These are phyloP conservation scores for Coemansia sp. DNA, from an alignment of 192 early-diverging fungal species.

Conservation along the genomic window DNA sequence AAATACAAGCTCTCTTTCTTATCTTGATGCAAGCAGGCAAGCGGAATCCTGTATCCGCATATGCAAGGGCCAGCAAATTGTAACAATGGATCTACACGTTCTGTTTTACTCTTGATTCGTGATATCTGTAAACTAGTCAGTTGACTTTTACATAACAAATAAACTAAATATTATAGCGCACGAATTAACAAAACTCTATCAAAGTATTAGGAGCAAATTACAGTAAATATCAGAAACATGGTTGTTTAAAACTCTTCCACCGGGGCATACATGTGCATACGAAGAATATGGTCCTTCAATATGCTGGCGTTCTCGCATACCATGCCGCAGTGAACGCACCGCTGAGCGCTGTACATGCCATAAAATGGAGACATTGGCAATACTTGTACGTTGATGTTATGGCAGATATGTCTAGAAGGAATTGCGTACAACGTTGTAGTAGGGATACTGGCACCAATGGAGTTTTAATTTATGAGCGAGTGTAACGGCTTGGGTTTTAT, in stretches of 20 bases:
- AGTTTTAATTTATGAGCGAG: too few relatives aligned
- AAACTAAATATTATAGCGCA: not conserved
- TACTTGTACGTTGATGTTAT: not conserved
- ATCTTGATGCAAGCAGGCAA: not conserved
- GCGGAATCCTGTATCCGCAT: not conserved
- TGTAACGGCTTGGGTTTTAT: too few relatives aligned
- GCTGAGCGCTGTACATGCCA: not conserved
- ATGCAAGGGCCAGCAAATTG: not conserved
- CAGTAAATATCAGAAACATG: not conserved
- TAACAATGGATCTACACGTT: not conserved
- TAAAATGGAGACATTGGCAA: not conserved
- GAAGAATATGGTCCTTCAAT: slow-evolving; percentile 4
- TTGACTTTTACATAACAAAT: not conserved
- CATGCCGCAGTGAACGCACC: slow-evolving; percentile 2
- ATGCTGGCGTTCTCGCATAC: not conserved
- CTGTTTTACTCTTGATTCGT: not conserved
- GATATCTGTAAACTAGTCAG: not conserved
- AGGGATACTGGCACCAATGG: too few relatives aligned
- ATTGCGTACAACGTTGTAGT: too few relatives aligned
- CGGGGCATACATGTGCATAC: slow-evolving; percentile 9
- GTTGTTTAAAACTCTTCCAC: not conserved
- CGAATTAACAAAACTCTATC: not conserved
- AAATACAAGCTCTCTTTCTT: not conserved
- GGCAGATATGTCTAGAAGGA: too few relatives aligned
- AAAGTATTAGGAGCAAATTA: not conserved